Conservation (phyloP, 495 filamentous ascomycete genomes). For the Articulospora tetracladia region DNA sequence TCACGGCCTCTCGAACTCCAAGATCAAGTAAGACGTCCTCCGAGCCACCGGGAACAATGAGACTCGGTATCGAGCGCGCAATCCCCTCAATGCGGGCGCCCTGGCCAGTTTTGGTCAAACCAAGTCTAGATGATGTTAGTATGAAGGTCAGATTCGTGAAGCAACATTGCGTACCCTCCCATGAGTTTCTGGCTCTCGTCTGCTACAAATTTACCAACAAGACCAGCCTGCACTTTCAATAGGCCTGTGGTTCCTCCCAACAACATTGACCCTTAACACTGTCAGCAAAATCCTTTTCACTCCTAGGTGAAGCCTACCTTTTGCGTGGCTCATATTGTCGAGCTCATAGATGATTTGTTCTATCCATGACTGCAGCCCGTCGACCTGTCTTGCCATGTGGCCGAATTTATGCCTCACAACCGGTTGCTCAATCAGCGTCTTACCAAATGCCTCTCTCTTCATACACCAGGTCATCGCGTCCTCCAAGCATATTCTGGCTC, state of each 20-base stretch:
- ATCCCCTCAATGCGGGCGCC: conserved; percentile 91
- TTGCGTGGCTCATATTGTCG: conserved; percentile 82
- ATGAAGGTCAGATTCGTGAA: conserved; percentile 90
- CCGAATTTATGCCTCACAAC: conserved; percentile 96
- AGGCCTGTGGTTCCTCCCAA: conserved; percentile 90
- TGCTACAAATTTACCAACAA: conserved; percentile 16
- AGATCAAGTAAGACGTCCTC: conserved; percentile 98
- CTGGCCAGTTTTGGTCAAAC: conserved; percentile 89
- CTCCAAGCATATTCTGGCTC: conserved; percentile 93
- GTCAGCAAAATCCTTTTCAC: background rate
- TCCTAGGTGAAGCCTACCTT: conserved; percentile 60
- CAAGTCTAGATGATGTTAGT: conserved; percentile 83
- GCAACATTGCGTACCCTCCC: conserved; percentile 57
- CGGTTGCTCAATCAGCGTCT: conserved; percentile 89
- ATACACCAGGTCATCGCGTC: conserved; percentile 91
- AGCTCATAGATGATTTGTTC: conserved; percentile 94
- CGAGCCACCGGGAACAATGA: conserved; percentile 82
- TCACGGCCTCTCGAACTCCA: conserved; percentile 84
- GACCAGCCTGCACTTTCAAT: conserved; percentile 73
- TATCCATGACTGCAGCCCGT: conserved; percentile 90
- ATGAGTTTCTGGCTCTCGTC: conserved; percentile 19
- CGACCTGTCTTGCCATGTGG: conserved; percentile 96
- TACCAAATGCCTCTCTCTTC: conserved; percentile 93
- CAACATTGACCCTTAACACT: conserved; percentile 33
- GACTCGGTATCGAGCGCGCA: conserved; percentile 87